Percentiles rank a stretch among this genome's conserved stretches.
Conservation (phyloP, 1,139 yeast species). For the Blastobotrys illinoisensis region DNA sequence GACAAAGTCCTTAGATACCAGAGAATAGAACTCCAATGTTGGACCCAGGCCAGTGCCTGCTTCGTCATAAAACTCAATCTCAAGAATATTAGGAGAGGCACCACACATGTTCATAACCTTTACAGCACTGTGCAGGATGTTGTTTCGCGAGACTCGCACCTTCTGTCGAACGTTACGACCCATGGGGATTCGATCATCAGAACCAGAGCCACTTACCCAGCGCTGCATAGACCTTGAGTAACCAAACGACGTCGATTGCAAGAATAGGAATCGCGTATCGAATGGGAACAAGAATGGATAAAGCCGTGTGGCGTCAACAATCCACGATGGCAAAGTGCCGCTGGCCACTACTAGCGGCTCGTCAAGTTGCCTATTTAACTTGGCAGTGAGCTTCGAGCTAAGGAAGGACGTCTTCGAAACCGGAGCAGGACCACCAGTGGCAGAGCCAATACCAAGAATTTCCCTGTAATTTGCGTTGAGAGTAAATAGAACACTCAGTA, state of each 20-base stretch:
- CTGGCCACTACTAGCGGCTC: constrained; percentile 87
- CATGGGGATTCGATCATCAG: constrained; percentile 37
- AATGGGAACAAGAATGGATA: constrained; percentile 84
- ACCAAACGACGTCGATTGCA: constrained; percentile 89
- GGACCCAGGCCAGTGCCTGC: constrained; percentile 98
- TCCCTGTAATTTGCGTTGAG: constrained; percentile 38
- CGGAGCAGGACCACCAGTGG: constrained; percentile 5
- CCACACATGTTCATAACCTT: constrained; percentile 77
- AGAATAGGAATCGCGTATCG: constrained; percentile 69
- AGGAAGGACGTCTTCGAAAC: constrained; percentile 48
- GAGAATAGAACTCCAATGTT: constrained; percentile 84
- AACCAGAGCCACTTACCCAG: constrained; percentile 45
- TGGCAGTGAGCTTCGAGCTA: constrained; percentile 82
- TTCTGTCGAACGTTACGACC: constrained; percentile 82
- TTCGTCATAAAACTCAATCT: constrained; percentile 84
- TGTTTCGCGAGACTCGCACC: constrained; percentile 67
- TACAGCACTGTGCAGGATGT: constrained; percentile 70
- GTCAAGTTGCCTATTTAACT: constrained; percentile 79
- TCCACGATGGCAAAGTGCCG: constrained; percentile 85
- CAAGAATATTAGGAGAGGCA: constrained; percentile 71
- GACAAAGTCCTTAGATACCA: constrained; percentile 71
- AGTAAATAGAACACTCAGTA: constrained; percentile 50
- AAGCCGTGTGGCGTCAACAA: constrained; percentile 60
- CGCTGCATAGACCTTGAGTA: constrained; percentile 75
- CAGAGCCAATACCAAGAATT: constrained; percentile 18